These are phyloP conservation scores for Austroboletus novae-zelandiae DNA, from an alignment of 1,284 basidiomycete species.

Conservation along the genomic window DNA sequence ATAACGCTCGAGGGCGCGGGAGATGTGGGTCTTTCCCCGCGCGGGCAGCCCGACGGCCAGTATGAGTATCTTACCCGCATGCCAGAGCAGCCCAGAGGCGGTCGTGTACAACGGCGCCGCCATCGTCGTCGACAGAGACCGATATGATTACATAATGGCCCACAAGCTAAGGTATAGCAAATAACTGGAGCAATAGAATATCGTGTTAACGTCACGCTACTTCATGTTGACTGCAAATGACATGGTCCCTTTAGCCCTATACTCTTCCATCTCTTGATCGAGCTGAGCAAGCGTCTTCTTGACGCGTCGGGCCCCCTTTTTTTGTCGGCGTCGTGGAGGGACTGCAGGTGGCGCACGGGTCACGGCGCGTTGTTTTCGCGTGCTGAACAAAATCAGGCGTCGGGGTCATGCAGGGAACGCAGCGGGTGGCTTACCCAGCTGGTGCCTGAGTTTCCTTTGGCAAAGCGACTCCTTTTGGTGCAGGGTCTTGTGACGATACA, in stretches of 20 bases:
- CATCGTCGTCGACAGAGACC: conserved; percentile 43
- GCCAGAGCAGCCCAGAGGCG: conserved; percentile 81
- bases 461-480: conserved; percentile 12
- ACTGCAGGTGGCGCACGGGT: conserved; percentile 16
- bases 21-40: conserved; percentile 96
- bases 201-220: neutral
- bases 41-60: conserved; percentile 91
- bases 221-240: conserved; percentile 15
- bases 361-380: conserved; percentile 22
- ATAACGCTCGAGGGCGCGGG: conserved; percentile 93
- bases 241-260: conserved; percentile 55
- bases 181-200: neutral
- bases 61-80: conserved; percentile 93
- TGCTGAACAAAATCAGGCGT: conserved; percentile 5
- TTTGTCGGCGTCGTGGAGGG: conserved; percentile 34
- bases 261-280: conserved; percentile 74
- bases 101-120: conserved; percentile 87
- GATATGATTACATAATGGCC: conserved; percentile 22
- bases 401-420: neutral
- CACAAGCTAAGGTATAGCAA: neutral
- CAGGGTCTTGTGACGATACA: conserved; percentile 10
- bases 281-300: conserved; percentile 55
- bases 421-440: conserved; percentile 14
- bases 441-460: no score
- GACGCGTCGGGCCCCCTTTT: conserved; percentile 65